These are phyloP conservation scores for Thielaviopsis punctulata DNA, from an alignment of 2,329 filamentous ascomycete species.

Conservation along the genomic window DNA sequence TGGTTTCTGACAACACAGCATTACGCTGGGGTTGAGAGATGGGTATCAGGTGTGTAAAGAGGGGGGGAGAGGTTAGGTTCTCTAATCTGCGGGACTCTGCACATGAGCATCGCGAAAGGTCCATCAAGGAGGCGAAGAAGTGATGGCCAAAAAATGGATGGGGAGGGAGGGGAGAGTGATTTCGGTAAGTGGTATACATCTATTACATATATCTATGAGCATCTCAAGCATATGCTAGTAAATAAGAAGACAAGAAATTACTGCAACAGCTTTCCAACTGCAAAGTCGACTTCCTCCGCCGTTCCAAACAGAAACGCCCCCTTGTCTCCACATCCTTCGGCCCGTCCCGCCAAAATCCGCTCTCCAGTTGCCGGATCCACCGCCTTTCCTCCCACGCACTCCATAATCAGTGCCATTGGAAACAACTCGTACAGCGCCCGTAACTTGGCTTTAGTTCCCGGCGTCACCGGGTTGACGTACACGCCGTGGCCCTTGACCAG, in stretches of 20 bases:
- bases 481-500: slow-evolving; percentile 44
- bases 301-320: slow-evolving; percentile 35
- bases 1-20: no score
- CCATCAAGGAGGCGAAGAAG: no score
- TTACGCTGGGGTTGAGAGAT: no score
- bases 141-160: no score
- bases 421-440: slow-evolving; percentile 40
- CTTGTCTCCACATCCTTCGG: slow-evolving; percentile 30
- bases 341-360: slow-evolving; percentile 23
- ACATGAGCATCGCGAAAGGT: no score
- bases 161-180: no score
- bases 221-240: no score
- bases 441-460: slow-evolving; percentile 35
- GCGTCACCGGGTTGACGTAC: slow-evolving; percentile 40
- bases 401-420: slow-evolving; percentile 41
- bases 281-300: slow-evolving; percentile 27
- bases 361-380: slow-evolving; percentile 29
- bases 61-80: no score
- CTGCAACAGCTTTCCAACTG: slow-evolving; percentile 16
- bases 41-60: no score
- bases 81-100: no score
- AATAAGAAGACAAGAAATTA: slow-evolving; percentile 2
- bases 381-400: slow-evolving; percentile 40
- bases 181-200: no score
- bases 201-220: no score